phyloP scores from a whole-genome alignment of 257 asterid species.

The Fraxinus pennsylvanica region DNA sequence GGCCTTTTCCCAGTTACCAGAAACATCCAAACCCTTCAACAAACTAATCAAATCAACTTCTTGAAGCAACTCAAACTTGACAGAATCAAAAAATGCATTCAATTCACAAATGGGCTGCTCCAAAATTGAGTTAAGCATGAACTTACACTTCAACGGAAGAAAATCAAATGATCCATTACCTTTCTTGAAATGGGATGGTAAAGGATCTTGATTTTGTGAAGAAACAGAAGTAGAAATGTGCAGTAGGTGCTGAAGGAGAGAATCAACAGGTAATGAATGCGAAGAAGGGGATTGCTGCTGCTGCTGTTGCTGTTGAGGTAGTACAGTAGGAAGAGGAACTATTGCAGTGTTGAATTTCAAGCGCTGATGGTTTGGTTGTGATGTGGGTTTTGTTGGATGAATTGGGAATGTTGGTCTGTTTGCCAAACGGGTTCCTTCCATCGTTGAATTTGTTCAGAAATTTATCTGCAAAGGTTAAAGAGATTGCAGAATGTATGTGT shows the following conservation, averaged over 20 bases:
- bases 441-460: conserved; percentile 27
- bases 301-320: conserved; percentile 29
- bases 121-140: conserved; percentile 56
- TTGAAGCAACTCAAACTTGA: conserved; percentile 50
- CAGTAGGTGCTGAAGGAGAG: conserved; percentile 80
- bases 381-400: conserved; percentile 55
- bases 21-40: conserved; percentile 72
- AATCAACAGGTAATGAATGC: conserved; percentile 56
- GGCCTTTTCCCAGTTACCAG: conserved; percentile 66
- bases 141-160: conserved; percentile 71
- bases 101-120: conserved; percentile 51
- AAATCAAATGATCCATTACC: conserved; percentile 56
- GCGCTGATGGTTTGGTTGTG: conserved; percentile 46
- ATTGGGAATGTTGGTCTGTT: conserved; percentile 69
- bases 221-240: conserved; percentile 55
- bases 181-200: conserved; percentile 32
- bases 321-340: conserved; percentile 69
- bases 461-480: not conserved
- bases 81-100: conserved; percentile 61
- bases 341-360: conserved; percentile 51
- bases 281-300: conserved; percentile 49
- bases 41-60: conserved; percentile 71
- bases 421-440: conserved; percentile 84
- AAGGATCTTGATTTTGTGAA: conserved; percentile 36
- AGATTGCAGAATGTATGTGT: not conserved